Conservation (phyloP, 805 yeast species). For the Ogataea trehaloabstinens region DNA sequence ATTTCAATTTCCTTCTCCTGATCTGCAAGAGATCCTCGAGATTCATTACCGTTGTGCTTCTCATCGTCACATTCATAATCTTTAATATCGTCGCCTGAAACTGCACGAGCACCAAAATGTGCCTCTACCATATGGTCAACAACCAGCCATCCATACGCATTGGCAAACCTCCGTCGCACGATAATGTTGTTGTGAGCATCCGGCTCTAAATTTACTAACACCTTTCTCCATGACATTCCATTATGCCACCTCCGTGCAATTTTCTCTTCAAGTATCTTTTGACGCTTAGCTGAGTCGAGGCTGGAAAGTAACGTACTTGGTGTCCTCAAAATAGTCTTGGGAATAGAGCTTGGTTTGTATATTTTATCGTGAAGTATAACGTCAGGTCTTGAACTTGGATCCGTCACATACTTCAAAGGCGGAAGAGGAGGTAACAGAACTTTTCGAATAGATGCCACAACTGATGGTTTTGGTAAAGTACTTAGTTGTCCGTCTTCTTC, state of each 20-base stretch:
- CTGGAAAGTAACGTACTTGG: slow-evolving; percentile 23
- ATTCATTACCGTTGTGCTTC: slow-evolving; percentile 5
- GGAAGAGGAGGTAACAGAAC: slow-evolving; percentile 83
- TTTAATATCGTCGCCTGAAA: slow-evolving; percentile 23
- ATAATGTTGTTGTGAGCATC: slow-evolving; percentile 95
- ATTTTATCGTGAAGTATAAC: slow-evolving; percentile 80
- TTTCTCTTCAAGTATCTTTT: slow-evolving; percentile 61
- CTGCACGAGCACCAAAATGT: slow-evolving; percentile 46
- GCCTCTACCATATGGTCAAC: slow-evolving; percentile 73
- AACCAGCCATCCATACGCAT: slow-evolving; percentile 95
- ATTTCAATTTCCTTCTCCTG: slow-evolving; percentile 7
- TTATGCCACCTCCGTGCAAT: slow-evolving; percentile 89
- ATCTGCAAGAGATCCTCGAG: slow-evolving; percentile 9
- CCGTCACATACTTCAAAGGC: slow-evolving; percentile 56
- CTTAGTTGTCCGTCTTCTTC: slow-evolving; percentile 13
- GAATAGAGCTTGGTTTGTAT: slow-evolving; percentile 60
- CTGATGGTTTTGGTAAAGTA: slow-evolving; percentile 66
- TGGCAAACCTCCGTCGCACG: slow-evolving; percentile 84
- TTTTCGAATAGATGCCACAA: slow-evolving; percentile 74
- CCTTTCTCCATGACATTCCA: slow-evolving; percentile 86
- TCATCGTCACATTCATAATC: slow-evolving; percentile 17
- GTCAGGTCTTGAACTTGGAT: slow-evolving; percentile 60
- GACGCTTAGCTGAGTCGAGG: slow-evolving; percentile 36
- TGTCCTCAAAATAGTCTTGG: slow-evolving; percentile 26
- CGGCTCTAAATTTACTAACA: slow-evolving; percentile 77